Conservation (phyloP, 2,329 filamentous ascomycete genomes). For the Hypoxylon sp. region DNA sequence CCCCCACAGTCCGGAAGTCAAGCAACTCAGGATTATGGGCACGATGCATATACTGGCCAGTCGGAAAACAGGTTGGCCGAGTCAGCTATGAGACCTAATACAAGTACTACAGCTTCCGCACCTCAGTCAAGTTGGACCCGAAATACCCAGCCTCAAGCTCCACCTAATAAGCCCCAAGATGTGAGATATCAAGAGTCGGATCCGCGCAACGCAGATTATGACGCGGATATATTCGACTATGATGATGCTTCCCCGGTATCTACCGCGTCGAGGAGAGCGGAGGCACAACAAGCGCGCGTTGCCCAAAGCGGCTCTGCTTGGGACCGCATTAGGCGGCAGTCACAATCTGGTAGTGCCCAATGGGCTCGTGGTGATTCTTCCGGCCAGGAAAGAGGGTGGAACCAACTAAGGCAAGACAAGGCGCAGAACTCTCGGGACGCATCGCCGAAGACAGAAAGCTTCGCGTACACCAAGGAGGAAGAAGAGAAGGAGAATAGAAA, state of each 20-base stretch:
- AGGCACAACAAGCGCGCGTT: slow-evolving; percentile 38
- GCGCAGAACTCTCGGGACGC: slow-evolving; percentile 38
- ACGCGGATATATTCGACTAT: slow-evolving; percentile 46
- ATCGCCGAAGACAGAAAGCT: slow-evolving; percentile 49
- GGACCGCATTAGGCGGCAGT: slow-evolving; percentile 60
- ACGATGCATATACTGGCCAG: slow-evolving; percentile 17
- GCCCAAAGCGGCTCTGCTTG: slow-evolving; percentile 56
- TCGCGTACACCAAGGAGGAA: slow-evolving; percentile 55
- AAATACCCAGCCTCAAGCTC: slow-evolving; percentile 15
- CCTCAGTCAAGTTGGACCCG: slow-evolving; percentile 31
- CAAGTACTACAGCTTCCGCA: slow-evolving; percentile 6
- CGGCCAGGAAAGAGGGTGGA: slow-evolving; percentile 49
- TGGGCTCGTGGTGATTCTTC: slow-evolving; percentile 50
- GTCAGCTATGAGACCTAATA: slow-evolving; percentile 8
- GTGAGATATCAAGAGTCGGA: slow-evolving; percentile 8
- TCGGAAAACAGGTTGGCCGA: slow-evolving; percentile 9
- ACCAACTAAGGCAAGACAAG: slow-evolving; percentile 47
- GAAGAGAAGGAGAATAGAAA: slow-evolving; percentile 56
- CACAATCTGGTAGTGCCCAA: slow-evolving; percentile 38
- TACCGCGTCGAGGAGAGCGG: slow-evolving; percentile 46
- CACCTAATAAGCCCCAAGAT: slow-evolving; percentile 8
- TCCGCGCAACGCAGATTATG: slow-evolving; percentile 32
- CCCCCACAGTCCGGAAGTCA: slow-evolving; percentile 4
- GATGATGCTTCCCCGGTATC: slow-evolving; percentile 63
- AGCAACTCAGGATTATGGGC: slow-evolving; percentile 5